Evolutionary conservation across 805 yeast species (phyloP), one percentile per base, ranked within the genome.

Genomic region (Kodamaea fukazawae): DNA sequence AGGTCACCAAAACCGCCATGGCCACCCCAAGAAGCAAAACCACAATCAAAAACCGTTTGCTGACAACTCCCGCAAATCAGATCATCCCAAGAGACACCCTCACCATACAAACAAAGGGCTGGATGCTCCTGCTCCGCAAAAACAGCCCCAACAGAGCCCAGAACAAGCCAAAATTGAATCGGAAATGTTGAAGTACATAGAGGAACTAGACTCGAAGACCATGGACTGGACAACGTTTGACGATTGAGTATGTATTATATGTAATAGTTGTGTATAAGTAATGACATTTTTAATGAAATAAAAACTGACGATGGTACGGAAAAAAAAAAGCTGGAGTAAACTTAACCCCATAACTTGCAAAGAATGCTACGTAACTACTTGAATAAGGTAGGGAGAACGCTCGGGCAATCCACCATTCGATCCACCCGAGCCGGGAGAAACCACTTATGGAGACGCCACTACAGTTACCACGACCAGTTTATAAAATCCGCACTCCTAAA

Each of bases 171-270:
- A 41, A 29, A 43, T 41, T 6, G 44, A 43, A 28, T 37, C 49
- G 29, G 64, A 61, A 38, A 59, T 60, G 32, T 45, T 48, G 36
- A 47, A 51, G 29, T 45, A 59, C 55, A 55, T 61, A 23, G 61
- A 53, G 26, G 54, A 58, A 44, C 47, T 63, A 47, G 55, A 48
- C 32, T 54, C 60, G 36, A 57, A 54, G 29, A 45, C 55, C 22
- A 44, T 51, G 32, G 61, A 52, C 43, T 63, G 68, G 68, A 65
- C 67, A 12, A 62, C 55, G 41, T 48, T 62, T 34, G 65, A 58
- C 33, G 63, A 59, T 14, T 35, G 53, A 43, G 23, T 32, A 12
- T 34, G 38, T 34, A 34, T 34, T 27, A 27, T 28, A 13, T 6
- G 25, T 20, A 20, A 29, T 34, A 34, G 8, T 13, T 16, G 4